Evolutionary conservation across 768 basidiomycete species (phyloP), one percentile per base, ranked within the genome.

Genomic region (Phanerodontia chrysosporium): DNA sequence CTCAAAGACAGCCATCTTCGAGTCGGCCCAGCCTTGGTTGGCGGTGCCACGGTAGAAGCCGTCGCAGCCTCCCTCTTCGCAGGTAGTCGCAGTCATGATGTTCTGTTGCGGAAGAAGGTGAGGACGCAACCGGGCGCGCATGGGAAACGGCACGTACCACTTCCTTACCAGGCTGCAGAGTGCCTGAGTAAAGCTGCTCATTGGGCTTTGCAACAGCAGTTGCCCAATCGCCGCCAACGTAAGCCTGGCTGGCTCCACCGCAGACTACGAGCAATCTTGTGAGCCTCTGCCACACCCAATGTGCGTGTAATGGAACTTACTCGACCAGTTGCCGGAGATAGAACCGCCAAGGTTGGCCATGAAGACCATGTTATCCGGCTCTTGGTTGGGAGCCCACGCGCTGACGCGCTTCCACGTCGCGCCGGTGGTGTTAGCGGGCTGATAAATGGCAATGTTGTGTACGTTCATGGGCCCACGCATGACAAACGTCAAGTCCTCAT

Each of bases 301-400:
- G 1, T 22, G 32, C 13, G 29, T 10, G 7, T 2, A 44, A 22
- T 9, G 13, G 18, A 6, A 66, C 69, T 24, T 48, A 70, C 69
- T 69, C 18, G 66, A 64, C 66, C 66, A 70, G 32, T 62, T 65
- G 28, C 69, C 69, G 28, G 65, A 66, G 18, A 39, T 55, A 21
- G 58, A 55, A 12, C 69, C 69, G 25, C 69, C 69, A 44, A 58
- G 55, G 64, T 70, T 70, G 67, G 69, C 69, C 69, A 70, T 70
- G 62, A 70, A 70, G 25, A 70, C 69, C 44, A 69, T 59, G 60
- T 70, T 70, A 28, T 53, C 46, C 14, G 67, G 58, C 32, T 53
- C 8, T 32, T 58, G 6, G 45, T 62, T 61, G 1, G 60, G 53
- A 5, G 58, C 56, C 66, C 66, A 70, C n/a, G 65, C 63, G 45